Percentiles rank a stretch among this genome's conserved stretches.
phyloP scores from a whole-genome alignment of 1,139 yeast genomes.

The Protomyces gravidus region DNA sequence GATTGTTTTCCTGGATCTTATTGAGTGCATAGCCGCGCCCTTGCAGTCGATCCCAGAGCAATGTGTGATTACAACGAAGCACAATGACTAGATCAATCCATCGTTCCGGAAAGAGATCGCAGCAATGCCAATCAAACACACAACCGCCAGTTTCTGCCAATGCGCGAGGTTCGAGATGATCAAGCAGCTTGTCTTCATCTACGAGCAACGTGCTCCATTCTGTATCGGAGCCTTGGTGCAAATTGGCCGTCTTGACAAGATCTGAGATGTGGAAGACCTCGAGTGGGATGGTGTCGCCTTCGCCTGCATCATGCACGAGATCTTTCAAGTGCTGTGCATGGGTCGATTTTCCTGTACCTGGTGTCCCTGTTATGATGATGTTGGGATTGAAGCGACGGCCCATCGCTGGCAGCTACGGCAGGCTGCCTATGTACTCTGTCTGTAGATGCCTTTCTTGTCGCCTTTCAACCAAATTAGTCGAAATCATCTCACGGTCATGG shows the following conservation, averaged over 20 bases:
- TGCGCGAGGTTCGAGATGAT: constrained; percentile 64
- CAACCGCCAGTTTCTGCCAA: constrained; percentile 72
- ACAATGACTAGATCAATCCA: constrained; percentile 89
- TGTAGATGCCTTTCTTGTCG: no score
- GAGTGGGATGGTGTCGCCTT: constrained; percentile 38
- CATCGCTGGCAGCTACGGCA: background rate
- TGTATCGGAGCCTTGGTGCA: constrained; percentile 81
- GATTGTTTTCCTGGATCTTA: constrained; percentile 85
- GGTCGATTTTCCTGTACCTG: constrained; percentile 94
- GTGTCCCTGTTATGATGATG: constrained; percentile 90
- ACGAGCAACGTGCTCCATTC: constrained; percentile 81
- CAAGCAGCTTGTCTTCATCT: constrained; percentile 81
- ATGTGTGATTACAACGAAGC: constrained; percentile 67
- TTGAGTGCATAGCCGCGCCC: constrained; percentile 65
- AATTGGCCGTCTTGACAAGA: constrained; percentile 69
- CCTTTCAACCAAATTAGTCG: no score
- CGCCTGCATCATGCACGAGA: constrained; percentile 37
- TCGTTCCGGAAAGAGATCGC: constrained; percentile 90
- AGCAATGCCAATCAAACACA: constrained; percentile 93
- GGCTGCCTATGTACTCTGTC: no score
- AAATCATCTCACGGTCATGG: no score
- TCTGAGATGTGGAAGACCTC: constrained; percentile 69
- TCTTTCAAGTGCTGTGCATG: constrained; percentile 65
- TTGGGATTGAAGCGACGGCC: constrained; percentile 46
- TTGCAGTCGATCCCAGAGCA: constrained; percentile 67